Conservation (phyloP, 768 basidiomycete species). For the Hygrocybe punicea region DNA sequence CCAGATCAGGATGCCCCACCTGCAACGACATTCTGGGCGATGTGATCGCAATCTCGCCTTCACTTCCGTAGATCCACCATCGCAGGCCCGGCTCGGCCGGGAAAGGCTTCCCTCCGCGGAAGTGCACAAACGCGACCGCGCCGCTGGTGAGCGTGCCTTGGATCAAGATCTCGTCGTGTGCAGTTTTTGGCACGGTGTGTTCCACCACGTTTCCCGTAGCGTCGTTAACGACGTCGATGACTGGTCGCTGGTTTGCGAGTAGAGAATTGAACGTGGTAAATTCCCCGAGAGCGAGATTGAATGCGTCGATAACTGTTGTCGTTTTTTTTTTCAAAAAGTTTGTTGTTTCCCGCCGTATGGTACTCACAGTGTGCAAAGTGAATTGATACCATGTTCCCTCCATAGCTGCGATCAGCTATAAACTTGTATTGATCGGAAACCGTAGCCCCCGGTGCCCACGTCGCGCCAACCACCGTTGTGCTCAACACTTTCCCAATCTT, state of each 20-base stretch:
- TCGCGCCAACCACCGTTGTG: constrained; percentile 20
- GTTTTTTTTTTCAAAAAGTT: neutral
- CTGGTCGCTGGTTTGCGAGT: constrained; percentile 24
- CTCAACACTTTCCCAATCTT: constrained; percentile 31
- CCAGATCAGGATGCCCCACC: too few relatives aligned
- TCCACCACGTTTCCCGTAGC: constrained; percentile 23
- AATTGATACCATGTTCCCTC: too few relatives aligned
- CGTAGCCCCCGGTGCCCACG: constrained; percentile 13
- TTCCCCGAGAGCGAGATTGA: constrained; percentile 31
- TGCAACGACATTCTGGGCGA: too few relatives aligned
- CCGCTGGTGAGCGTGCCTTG: constrained; percentile 31
- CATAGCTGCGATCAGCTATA: constrained; percentile 4
- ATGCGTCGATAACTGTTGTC: neutral
- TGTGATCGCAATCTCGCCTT: too few relatives aligned
- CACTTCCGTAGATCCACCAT: too few relatives aligned
- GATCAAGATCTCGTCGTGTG: constrained; percentile 28
- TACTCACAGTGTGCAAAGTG: too few relatives aligned
- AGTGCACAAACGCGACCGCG: constrained; percentile 25
- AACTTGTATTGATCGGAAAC: constrained; percentile 7
- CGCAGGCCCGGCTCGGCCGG: too few relatives aligned
- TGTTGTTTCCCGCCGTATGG: neutral
- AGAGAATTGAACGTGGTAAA: constrained; percentile 29
- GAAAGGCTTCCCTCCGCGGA: constrained; percentile 17
- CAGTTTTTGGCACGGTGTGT: constrained; percentile 17
- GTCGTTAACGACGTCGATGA: constrained; percentile 22